Conservation (phyloP, 371 early-diverging fungal genomes). For the Mitosporidium daphniae region DNA sequence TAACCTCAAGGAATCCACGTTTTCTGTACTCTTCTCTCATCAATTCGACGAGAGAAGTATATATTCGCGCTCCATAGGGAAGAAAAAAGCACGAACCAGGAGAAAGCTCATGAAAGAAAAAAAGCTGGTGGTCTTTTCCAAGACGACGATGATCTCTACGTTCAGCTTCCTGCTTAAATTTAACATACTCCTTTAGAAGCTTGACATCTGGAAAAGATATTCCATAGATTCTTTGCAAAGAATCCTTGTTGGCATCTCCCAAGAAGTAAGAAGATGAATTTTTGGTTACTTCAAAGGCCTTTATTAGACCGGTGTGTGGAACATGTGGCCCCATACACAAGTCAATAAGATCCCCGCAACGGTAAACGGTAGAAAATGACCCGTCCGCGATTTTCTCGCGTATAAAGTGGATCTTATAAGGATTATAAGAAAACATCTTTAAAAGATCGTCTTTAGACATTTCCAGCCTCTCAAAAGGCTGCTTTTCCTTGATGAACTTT, state of each 20-base stretch:
- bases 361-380: constrained; percentile 74
- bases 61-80: constrained; percentile 75
- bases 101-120: constrained; percentile 78
- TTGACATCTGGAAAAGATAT: constrained; percentile 90
- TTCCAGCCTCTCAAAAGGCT: constrained; percentile 57
- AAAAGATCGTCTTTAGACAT: constrained; percentile 56
- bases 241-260: constrained; percentile 76
- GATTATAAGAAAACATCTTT: constrained; percentile 62
- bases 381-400: constrained; percentile 66
- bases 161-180: constrained; percentile 69
- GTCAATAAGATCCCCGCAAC: constrained; percentile 89
- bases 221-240: constrained; percentile 89
- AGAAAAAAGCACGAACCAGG: constrained; percentile 89
- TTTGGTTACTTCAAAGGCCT: constrained; percentile 26
- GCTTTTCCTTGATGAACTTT: constrained; percentile 67
- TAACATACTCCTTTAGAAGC: constrained; percentile 63
- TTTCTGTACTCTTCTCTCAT: constrained; percentile 59
- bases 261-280: constrained; percentile 91
- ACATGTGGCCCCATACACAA: constrained; percentile 95
- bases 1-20: constrained; percentile 66
- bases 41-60: constrained; percentile 59
- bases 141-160: constrained; percentile 92
- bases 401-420: constrained; percentile 70
- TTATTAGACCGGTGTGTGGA: constrained; percentile 63
- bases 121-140: constrained; percentile 60